Evolutionary conservation across 2,329 filamentous ascomycete species (phyloP).

Genomic region (Taxawa tesnikishii): DNA sequence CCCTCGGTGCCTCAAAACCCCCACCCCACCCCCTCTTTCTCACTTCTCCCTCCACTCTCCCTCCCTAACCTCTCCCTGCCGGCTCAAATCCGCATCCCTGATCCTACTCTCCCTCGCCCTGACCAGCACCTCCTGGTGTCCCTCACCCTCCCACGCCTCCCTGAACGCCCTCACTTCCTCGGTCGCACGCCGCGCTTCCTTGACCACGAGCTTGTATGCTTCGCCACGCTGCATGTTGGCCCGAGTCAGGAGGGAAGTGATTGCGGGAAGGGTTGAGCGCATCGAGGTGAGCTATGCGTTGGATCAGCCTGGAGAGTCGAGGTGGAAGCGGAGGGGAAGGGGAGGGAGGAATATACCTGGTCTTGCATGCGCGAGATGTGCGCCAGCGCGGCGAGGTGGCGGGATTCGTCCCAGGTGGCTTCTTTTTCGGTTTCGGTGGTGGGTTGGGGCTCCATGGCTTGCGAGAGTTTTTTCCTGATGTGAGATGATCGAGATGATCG

Average conservation of each 20-base stretch:
- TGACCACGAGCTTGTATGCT: constrained; percentile 25
- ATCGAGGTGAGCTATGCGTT: constrained; percentile 26
- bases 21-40: constrained; percentile 27
- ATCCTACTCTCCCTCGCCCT: constrained; percentile 22
- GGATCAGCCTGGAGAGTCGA: constrained; percentile 6
- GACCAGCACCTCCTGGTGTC: constrained; percentile 22
- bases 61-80: constrained; percentile 15
- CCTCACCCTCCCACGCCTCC: constrained; percentile 23
- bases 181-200: constrained; percentile 22
- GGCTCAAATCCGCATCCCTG: constrained; percentile 23
- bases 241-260: constrained; percentile 26
- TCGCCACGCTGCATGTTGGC: constrained; percentile 15
- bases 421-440: not conserved
- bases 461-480: not conserved
- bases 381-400: constrained; percentile 29
- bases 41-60: no score
- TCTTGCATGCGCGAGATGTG: constrained; percentile 30
- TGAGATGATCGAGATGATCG: constrained; percentile 9
- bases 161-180: constrained; percentile 25
- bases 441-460: not conserved
- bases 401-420: constrained; percentile 24
- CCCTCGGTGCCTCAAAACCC: no score
- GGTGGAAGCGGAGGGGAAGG: not conserved
- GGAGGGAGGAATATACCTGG: constrained; percentile 19
- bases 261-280: constrained; percentile 28